phyloP scores from a whole-genome alignment of 73 alveolate species.

The Paramecium caudatum region DNA sequence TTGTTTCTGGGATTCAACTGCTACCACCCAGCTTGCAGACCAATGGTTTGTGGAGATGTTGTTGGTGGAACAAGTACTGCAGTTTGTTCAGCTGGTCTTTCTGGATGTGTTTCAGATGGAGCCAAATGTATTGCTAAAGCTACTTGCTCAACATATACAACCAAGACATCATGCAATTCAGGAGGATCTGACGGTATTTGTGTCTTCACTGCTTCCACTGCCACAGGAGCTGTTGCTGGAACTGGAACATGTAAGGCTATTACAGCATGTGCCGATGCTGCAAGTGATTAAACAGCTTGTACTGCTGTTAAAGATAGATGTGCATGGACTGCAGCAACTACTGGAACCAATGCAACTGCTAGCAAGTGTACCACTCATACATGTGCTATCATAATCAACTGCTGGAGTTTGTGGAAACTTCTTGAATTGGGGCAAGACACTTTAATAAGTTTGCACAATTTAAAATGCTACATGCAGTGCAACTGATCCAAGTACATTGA shows the following conservation, averaged over 20 bases:
- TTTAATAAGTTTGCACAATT: not conserved
- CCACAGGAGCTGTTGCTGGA: not conserved
- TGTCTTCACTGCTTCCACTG: not conserved
- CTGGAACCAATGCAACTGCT: not conserved
- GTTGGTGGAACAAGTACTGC: no score
- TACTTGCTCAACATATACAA: not conserved
- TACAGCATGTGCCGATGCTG: not conserved
- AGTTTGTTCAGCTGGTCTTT: not conserved
- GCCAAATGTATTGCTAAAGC: conserved; percentile 22
- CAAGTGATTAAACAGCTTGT: not conserved
- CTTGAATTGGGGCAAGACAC: not conserved
- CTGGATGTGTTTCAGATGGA: not conserved
- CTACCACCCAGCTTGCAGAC: not conserved
- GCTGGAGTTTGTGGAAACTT: not conserved
- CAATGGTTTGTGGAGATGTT: not conserved
- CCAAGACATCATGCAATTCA: not conserved
- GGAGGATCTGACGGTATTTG: not conserved
- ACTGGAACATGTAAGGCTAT: not conserved
- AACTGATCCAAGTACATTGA: not conserved
- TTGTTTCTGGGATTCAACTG: not conserved
- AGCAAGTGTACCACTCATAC: not conserved
- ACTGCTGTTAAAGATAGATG: not conserved
- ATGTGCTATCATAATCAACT: not conserved
- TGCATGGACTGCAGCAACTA: not conserved
- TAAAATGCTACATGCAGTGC: not conserved